Percentiles rank a stretch among this genome's conserved stretches.
Evolutionary conservation across 192 early-diverging fungal genomes (phyloP).

Genomic region (Coemansia sp.): DNA sequence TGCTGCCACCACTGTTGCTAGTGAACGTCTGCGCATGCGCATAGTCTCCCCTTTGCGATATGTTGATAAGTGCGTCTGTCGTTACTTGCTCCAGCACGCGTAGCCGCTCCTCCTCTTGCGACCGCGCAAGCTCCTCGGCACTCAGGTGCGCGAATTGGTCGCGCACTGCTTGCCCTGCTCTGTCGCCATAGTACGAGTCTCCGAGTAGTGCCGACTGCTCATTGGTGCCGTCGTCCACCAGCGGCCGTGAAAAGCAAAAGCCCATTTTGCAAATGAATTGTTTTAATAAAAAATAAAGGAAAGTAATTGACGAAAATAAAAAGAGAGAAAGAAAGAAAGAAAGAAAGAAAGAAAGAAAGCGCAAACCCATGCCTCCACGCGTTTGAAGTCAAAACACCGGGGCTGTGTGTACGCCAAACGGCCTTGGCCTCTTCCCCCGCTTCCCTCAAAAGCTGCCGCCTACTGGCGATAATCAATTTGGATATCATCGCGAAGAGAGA

Average conservation of each 20-base stretch:
- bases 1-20: conserved; percentile 16
- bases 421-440: too few relatives aligned
- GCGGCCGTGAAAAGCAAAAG: conserved; percentile 41
- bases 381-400: too few relatives aligned
- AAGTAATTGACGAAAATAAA: neutral
- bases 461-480: too few relatives aligned
- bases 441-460: too few relatives aligned
- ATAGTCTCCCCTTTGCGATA: conserved; percentile 34
- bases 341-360: conserved; percentile 1
- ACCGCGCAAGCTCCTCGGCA: conserved; percentile 26
- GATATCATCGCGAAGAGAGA: too few relatives aligned
- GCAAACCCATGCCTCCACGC: too few relatives aligned
- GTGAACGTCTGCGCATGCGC: conserved; percentile 28
- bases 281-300: neutral
- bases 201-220: conserved; percentile 44
- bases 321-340: neutral
- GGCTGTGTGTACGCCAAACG: too few relatives aligned
- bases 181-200: neutral
- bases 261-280: conserved; percentile 24
- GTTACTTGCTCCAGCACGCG: conserved; percentile 39
- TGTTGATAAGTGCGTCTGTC: conserved; percentile 53
- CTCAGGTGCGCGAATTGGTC: conserved; percentile 52
- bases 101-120: conserved; percentile 46
- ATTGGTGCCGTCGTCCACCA: conserved; percentile 33
- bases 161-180: conserved; percentile 8